These are phyloP conservation scores for Asterophora lycoperdoides DNA, from an alignment of 768 basidiomycete species.

Conservation along the genomic window DNA sequence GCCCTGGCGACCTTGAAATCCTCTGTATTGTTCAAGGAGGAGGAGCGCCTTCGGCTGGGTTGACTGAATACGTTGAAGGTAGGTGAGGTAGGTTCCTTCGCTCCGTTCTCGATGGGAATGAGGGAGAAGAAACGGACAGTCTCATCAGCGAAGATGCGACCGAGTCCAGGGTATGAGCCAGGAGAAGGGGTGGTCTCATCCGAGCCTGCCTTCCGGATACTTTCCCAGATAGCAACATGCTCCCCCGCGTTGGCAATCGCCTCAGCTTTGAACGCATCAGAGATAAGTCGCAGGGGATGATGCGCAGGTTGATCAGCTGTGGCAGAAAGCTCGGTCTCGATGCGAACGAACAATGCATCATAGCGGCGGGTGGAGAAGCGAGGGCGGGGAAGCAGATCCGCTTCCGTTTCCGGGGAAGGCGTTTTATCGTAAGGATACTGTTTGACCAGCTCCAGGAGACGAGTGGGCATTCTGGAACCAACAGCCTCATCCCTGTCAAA, in stretches of 20 bases:
- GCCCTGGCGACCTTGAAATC: slow-evolving; percentile 15
- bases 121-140: slow-evolving; percentile 53
- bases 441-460: slow-evolving; percentile 65
- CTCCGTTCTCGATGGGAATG: slow-evolving; percentile 39
- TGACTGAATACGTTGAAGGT: slow-evolving; percentile 28
- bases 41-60: slow-evolving; percentile 28
- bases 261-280: slow-evolving; percentile 53
- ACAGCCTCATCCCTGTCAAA: slow-evolving; percentile 52
- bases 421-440: slow-evolving; percentile 58
- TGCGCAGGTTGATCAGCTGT: slow-evolving; percentile 35
- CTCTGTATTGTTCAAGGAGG: slow-evolving; percentile 22
- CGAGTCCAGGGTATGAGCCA: slow-evolving; percentile 34
- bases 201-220: slow-evolving; percentile 42
- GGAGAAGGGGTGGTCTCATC: slow-evolving; percentile 31
- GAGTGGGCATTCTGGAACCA: slow-evolving; percentile 56
- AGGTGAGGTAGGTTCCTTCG: slow-evolving; percentile 29
- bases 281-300: slow-evolving; percentile 56
- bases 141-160: slow-evolving; percentile 65
- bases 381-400: slow-evolving; percentile 54
- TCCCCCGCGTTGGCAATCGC: slow-evolving; percentile 29
- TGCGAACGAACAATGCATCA: slow-evolving; percentile 62
- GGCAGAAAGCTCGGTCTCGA: slow-evolving; percentile 51
- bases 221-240: slow-evolving; percentile 47
- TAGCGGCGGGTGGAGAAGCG: slow-evolving; percentile 63
- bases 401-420: slow-evolving; percentile 30